Conservation (phyloP, 805 yeast species). For the Brettanomyces sp. region DNA sequence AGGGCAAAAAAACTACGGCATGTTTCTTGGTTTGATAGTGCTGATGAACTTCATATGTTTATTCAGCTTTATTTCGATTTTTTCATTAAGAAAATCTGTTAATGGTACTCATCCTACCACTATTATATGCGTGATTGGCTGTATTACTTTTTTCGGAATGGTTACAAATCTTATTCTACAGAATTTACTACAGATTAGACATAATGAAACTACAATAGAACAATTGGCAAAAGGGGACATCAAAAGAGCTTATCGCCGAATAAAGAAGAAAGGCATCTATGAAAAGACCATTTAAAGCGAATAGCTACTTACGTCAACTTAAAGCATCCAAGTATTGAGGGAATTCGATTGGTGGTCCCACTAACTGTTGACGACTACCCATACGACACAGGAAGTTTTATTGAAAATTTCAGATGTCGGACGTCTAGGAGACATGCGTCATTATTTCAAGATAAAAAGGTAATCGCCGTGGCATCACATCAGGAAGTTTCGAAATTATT, state of each 20-base stretch:
- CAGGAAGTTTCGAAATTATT: too few species aligned
- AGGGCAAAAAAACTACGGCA: slow-evolving; percentile 56
- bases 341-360: slow-evolving; percentile 29
- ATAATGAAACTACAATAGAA: slow-evolving; percentile 33
- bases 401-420: slow-evolving; percentile 26
- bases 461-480: too few species aligned
- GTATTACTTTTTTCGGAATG: slow-evolving; percentile 38
- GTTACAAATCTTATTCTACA: slow-evolving; percentile 31
- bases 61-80: slow-evolving; percentile 14
- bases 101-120: slow-evolving; percentile 14
- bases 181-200: slow-evolving; percentile 30
- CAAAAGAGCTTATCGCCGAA: slow-evolving; percentile 15
- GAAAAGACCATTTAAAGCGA: not conserved
- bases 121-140: slow-evolving; percentile 29
- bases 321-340: slow-evolving; percentile 21
- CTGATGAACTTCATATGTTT: slow-evolving; percentile 29
- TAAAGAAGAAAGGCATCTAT: not conserved
- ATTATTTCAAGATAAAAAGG: too few species aligned
- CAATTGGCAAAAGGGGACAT: slow-evolving; percentile 14
- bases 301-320: slow-evolving; percentile 30
- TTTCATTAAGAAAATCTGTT: slow-evolving; percentile 11
- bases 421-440: not conserved
- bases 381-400: slow-evolving; percentile 27
- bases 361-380: slow-evolving; percentile 25
- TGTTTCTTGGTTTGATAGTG: slow-evolving; percentile 45